Evolutionary conservation across 768 basidiomycete genomes (phyloP), one percentile per base, ranked within the genome.

Genomic region (Tricholoma hemisulphureum): DNA sequence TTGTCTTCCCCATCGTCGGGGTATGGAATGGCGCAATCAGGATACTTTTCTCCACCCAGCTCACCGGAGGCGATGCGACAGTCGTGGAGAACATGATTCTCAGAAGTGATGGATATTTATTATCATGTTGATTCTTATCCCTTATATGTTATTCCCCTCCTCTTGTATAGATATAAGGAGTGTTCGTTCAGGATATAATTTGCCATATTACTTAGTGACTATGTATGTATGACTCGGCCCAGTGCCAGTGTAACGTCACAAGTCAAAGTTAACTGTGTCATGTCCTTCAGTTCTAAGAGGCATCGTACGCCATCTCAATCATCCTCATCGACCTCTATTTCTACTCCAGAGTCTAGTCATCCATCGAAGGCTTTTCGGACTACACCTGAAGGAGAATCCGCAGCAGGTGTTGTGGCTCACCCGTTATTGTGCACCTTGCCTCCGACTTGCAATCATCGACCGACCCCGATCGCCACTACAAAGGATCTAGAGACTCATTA

Each of bases 401-500:
- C 64, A 2, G 55, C 61, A 24, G 66, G 63, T n/a, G 41, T 34
- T 16, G 45, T n/a, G 16, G 52, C 43, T 18, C 78, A 73, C 51
- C 76, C 76, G 1, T 67, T 91, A 18, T 63, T 88, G 21, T 94
- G 91, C 71, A 85, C 82, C 5, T 78, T 95, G 16, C 91, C 93
- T 1, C 93, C 93, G 18, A 94, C 91, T 41, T 95, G 93, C 71
- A 83, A 86, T 56, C 81, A 76, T 62, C 74, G 67, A 1, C 83
- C 89, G 1, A 91, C 89, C 1, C 75, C 78, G n/a, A 79, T 94
- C 43, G 75, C 79, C 2, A 80, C 81, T 63, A 80, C 84, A 45
- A 80, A 79, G 37, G 92, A 92, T 60, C 80, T 94, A 7, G 92
- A 95, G 65, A 71, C 81, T 41, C 93, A 95, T 73, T 94, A 95